These are phyloP conservation scores for Chrysanthemum lavandulifolium DNA, from an alignment of 129 eudicot genomes.

Conservation along the genomic window DNA sequence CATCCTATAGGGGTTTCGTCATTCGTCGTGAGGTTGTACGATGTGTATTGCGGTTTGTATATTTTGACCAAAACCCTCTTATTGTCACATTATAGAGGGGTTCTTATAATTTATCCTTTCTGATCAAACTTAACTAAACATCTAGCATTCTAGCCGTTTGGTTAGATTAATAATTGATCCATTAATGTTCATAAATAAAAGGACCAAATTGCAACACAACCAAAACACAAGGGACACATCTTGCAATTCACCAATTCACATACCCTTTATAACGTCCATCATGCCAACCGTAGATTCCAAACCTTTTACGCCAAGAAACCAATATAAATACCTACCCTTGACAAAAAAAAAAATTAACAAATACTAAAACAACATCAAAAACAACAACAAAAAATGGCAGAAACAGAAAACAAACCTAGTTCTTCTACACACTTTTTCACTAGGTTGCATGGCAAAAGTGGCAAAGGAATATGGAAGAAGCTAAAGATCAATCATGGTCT, in stretches of 20 bases:
- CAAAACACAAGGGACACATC: slow-evolving; percentile 14
- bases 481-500: slow-evolving; percentile 30
- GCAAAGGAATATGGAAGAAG: slow-evolving; percentile 34
- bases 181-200: background rate
- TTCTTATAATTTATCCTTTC: too few species aligned
- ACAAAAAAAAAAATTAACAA: too few species aligned
- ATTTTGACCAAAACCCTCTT: too few species aligned
- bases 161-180: too few species aligned
- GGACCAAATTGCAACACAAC: slow-evolving; percentile 1
- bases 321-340: slow-evolving; percentile 19
- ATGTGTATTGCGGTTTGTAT: too few species aligned
- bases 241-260: background rate
- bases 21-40: too few species aligned
- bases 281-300: background rate
- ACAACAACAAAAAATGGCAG: background rate
- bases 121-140: too few species aligned
- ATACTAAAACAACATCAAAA: background rate
- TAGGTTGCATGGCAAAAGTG: slow-evolving; percentile 35
- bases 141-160: too few species aligned
- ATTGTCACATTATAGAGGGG: too few species aligned
- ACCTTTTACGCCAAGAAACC: slow-evolving; percentile 10
- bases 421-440: slow-evolving; percentile 34
- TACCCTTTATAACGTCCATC: slow-evolving; percentile 16
- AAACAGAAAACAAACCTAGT: slow-evolving; percentile 17
- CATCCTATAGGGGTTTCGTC: too few species aligned